These are phyloP conservation scores for Phytophthora citricola DNA, from an alignment of 352 stramenopile species.

Conservation along the genomic window DNA sequence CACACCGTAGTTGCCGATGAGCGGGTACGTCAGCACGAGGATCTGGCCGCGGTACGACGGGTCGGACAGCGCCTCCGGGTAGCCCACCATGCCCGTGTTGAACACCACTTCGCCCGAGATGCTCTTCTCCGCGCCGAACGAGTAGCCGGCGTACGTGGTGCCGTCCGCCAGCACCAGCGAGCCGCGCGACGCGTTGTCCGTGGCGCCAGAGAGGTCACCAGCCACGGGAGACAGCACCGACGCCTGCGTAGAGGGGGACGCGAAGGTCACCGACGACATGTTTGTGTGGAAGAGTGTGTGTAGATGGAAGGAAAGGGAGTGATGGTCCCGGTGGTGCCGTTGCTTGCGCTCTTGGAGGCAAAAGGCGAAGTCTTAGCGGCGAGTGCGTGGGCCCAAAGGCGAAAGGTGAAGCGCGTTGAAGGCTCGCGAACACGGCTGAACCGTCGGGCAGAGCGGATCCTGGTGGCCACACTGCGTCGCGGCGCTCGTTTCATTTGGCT, in stretches of 20 bases:
- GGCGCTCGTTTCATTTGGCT: constrained; percentile 18
- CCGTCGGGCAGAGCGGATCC: constrained; percentile 7
- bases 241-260: constrained; percentile 11
- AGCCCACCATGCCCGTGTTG: constrained; percentile 99
- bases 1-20: constrained; percentile 99
- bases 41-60: constrained; percentile 98
- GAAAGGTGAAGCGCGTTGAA: constrained; percentile 2
- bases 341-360: constrained; percentile 46
- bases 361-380: constrained; percentile 52
- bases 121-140: constrained; percentile 92
- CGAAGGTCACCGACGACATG: constrained; percentile 51
- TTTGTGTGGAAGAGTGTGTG: background rate
- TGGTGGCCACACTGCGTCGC: constrained; percentile 9
- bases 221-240: constrained; percentile 55
- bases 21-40: constrained; percentile 96
- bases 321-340: constrained; percentile 20
- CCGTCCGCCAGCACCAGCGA: constrained; percentile 89
- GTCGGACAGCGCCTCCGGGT: constrained; percentile 98
- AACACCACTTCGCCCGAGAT: constrained; percentile 98
- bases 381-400: background rate
- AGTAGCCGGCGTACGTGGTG: constrained; percentile 81
- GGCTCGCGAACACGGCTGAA: constrained; percentile 27
- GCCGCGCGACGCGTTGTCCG: constrained; percentile 53
- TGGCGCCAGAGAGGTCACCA: constrained; percentile 28
- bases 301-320: constrained; percentile 23